Evolutionary conservation across 768 basidiomycete species (phyloP).

Genomic region (Sarcodon sp.): DNA sequence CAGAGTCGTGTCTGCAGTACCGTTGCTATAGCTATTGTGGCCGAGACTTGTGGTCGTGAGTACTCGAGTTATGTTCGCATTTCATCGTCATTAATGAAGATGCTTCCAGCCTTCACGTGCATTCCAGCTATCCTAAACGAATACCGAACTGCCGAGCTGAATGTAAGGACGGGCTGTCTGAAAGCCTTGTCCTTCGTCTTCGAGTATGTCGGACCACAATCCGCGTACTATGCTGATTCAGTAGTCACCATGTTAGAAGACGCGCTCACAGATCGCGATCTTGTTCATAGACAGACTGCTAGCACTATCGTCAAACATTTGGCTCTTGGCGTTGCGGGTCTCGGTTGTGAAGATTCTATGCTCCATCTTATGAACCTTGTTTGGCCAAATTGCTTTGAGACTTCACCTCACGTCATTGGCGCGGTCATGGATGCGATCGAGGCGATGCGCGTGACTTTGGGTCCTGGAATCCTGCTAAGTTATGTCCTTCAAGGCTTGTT

Average conservation of each 20-base stretch:
- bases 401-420: conserved; percentile 94
- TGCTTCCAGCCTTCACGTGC: conserved; percentile 75
- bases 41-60: conserved; percentile 78
- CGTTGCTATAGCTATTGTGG: conserved; percentile 93
- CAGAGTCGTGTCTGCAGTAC: conserved; percentile 98
- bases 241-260: conserved; percentile 98
- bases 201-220: conserved; percentile 96
- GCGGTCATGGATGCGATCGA: conserved; percentile 98
- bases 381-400: conserved; percentile 99
- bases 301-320: conserved; percentile 98
- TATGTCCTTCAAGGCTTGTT: conserved; percentile 93
- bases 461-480: conserved; percentile 84
- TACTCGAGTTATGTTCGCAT: conserved; percentile 1
- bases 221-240: conserved; percentile 93
- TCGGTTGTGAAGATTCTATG: conserved; percentile 98
- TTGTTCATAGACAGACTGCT: conserved; percentile 96
- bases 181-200: conserved; percentile 98
- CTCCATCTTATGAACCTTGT: conserved; percentile 96
- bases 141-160: conserved; percentile 95
- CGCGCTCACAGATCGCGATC: conserved; percentile 93
- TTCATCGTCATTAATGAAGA: background rate
- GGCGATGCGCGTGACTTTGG: conserved; percentile 92
- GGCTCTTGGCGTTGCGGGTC: conserved; percentile 90
- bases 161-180: conserved; percentile 96
- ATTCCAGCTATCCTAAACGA: conserved; percentile 98